A percentile compares a stretch with the other conserved stretches of the same genome.
These are phyloP conservation scores for Combretum micranthum DNA, from an alignment of 345 rosid genomes.

Conservation along the genomic window DNA sequence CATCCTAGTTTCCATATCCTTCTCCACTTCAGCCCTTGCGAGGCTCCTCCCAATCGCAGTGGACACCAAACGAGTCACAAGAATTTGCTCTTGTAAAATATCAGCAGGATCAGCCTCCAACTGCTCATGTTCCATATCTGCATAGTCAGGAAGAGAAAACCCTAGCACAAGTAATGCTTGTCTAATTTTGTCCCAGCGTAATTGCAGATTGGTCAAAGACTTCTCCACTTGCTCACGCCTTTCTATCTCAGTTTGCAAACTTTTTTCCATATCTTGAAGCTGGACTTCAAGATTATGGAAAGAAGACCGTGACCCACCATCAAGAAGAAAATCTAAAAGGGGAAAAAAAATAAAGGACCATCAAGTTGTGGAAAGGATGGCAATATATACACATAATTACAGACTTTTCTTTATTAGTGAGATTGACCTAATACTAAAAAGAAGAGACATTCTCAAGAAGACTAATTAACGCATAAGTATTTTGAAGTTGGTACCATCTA, in stretches of 20 bases:
- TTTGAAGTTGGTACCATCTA: constrained; percentile 51
- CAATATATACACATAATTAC: neutral
- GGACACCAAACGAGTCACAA: constrained; percentile 54
- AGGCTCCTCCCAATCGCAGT: constrained; percentile 51
- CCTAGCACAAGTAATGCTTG: constrained; percentile 50
- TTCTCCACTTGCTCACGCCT: constrained; percentile 66
- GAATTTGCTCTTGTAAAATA: constrained; percentile 46
- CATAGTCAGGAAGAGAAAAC: constrained; percentile 46
- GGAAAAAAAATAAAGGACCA: constrained; percentile 7
- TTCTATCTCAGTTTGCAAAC: constrained; percentile 57
- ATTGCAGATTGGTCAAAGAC: constrained; percentile 34
- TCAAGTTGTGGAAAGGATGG: neutral
- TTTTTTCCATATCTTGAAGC: constrained; percentile 40
- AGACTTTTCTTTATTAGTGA: neutral
- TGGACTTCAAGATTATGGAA: constrained; percentile 37
- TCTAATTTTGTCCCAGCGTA: constrained; percentile 58
- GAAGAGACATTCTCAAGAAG: neutral
- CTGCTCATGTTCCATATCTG: constrained; percentile 25
- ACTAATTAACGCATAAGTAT: constrained; percentile 1
- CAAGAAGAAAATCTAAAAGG: constrained; percentile 50
- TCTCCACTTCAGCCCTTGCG: constrained; percentile 68
- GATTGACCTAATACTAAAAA: neutral
- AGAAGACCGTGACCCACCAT: constrained; percentile 38
- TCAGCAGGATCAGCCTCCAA: constrained; percentile 31
- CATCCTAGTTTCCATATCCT: constrained; percentile 53